Base-by-base conservation (phyloP, 768 basidiomycete species). In the Suillus subluteus region DNA sequence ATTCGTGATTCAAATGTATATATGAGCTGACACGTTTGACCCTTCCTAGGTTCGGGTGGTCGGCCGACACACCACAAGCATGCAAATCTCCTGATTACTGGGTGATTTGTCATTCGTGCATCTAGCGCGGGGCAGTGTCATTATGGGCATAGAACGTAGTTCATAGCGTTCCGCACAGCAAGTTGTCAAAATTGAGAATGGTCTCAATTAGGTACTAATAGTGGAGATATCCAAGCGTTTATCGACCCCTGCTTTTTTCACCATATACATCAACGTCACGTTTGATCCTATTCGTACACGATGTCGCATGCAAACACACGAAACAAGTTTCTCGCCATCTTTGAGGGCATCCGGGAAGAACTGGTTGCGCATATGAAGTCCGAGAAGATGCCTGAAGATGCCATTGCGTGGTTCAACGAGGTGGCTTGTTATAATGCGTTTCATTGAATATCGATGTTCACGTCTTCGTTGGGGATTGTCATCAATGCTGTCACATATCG, bases 381-480 rank as follows among this genome's bases (percentile, higher is more conserved):
- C 11, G 85, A 93, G 73, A 87, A 87, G 6, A 94, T 99, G 88
- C 95, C 97, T 7, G 68, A 82, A 43, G 95, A 96, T 64, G 95
- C 92, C 2, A 77, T 91, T 38, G 87, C 90, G 59, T 99, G 95
- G 95, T 98, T 88, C 78, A 83, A 84, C 70, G 84, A 85, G 69
- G 96, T 97, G 65, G 52, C 88, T 82, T 21, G 30, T n/a, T 62
- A 12, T 41, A 32, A 26, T 30, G 32, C 23, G 38, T 9, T 21
- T 32, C 6, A 56, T 21, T 35, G 32, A 56, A 56, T 56, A 6
- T 32, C 6, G 18, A 35, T 56, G 32, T 21, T 56, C 32, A 56
- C 3, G 21, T 35, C 21, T 21, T 56, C 2, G 18, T 56, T 8
- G 32, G 32, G n/a, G 55, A 21, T 5, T 21, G 30, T 9, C 16